Base-by-base conservation (phyloP, 306 rosid genomes). In the Argentina anserina region DNA sequence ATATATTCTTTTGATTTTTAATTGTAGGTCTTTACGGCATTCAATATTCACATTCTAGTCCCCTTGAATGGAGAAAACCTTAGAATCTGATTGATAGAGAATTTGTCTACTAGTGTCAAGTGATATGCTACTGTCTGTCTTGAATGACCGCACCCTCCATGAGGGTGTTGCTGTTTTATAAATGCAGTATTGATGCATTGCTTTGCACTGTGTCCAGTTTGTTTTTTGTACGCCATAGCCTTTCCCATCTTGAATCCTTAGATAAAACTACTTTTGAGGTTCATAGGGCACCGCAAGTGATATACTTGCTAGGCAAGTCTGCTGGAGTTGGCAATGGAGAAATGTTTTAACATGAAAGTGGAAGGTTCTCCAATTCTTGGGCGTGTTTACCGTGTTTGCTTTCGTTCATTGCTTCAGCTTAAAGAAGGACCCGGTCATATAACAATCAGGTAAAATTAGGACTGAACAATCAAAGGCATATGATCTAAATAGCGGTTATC, bases 1-100 rank as follows among this genome's bases (percentile, higher is more conserved):
- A 67, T 58, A 36, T 75, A 62, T 76, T 70, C 72, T 41, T 55
- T 81, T 78, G 71, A 79, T 42, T 59, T 72, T 74, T 26, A 61
- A 47, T 20, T n/a, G 66, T 74, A 43, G 76, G 73, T 70, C 7
- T 58, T 40, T 76, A 52, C 36, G 84, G 78, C 85, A 69, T 82
- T 79, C 80, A 83, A 53, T 74, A 34, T 67, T 52, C 79, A 75
- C 75, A 80, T 76, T 50, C 40, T 76, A 60, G 74, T 71, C 70
- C 71, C 76, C 70, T 55, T 53, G 8, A 69, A 36, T 18, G 58
- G 75, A 87, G 79, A 70, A 69, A 66, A 69, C 75, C 71, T 49
- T 29, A 18, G 65, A 75, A 74, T 75, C 74, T 76, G 29, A 69
- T 50, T 62, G 63, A 56, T 80, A 28, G n/a, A 63, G 42, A 34